Evolutionary conservation across 2,329 filamentous ascomycete species (phyloP), one percentile per base, ranked within the genome.

Genomic region (Colletotrichum truncatum): DNA sequence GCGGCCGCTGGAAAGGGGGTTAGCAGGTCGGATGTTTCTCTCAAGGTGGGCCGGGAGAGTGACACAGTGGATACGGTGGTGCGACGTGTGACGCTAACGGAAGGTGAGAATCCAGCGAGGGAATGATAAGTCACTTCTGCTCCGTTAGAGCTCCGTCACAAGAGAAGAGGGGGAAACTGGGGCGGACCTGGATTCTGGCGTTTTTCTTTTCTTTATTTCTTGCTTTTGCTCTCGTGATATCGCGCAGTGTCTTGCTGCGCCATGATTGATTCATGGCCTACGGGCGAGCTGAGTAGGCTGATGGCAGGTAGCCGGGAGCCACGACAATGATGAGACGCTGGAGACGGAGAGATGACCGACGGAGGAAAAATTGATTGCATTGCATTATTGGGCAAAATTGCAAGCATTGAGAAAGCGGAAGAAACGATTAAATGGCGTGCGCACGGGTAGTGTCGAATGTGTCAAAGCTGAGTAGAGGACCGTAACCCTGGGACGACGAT

Each of bases 321-420:
- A n/a, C 36, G 6, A 39, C 11, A 39, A 39, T 39, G 4, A 39
- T 39, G 36, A 12, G 36, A 39, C 14, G 36, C 14, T 18, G 11
- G 48, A 6, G 48, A 36, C 48, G 48, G 30, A 36, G 25, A 53
- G 32, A 30, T 25, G 57, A 18, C 36, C 57, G 57, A 30, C 72
- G 25, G 16, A 16, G 28, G n/a, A 26, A 49, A 10, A 10, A 34
- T 49, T 49, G 26, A n/a, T 49, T 14, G 14, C 9, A 23, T 25
- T 23, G 9, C 41, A 26, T 12, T 26, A 11, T 18, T 41, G 23
- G n/a, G 10, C 36, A n/a, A 26, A 38, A 41, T 9, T 41, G 25
- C 34, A 28, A 26, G n/a, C n/a, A n/a, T n/a, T n/a, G 52, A 43
- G 16, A 56, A 32, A 25, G 16, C 21, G 41, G 41, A n/a, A 46